A percentile compares a stretch with the other conserved stretches of the same genome.
Evolutionary conservation across 257 asterid species (phyloP).

Genomic region (Nicotiana tomentosiformis): DNA sequence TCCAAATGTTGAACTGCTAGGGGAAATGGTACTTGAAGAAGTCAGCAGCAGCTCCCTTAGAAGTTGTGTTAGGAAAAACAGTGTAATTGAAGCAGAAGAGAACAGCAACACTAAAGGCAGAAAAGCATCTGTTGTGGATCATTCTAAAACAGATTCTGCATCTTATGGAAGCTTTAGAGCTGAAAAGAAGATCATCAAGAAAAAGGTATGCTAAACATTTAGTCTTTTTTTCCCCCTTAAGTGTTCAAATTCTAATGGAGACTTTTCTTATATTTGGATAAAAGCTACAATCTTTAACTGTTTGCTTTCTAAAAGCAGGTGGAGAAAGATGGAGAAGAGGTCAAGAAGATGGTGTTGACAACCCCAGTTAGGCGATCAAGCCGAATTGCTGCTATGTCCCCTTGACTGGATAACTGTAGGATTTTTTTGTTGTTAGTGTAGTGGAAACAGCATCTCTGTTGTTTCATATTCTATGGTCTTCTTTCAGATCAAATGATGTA

Average conservation of each 20-base stretch:
- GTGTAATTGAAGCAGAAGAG: conserved; percentile 21
- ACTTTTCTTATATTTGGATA: background rate
- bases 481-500: background rate
- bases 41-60: conserved; percentile 20
- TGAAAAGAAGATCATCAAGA: conserved; percentile 32
- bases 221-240: background rate
- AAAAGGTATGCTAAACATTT: conserved; percentile 37
- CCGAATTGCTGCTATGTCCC: conserved; percentile 43
- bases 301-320: conserved; percentile 31
- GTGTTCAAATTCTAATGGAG: background rate
- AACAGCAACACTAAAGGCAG: conserved; percentile 17
- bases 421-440: background rate
- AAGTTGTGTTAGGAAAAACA: conserved; percentile 12
- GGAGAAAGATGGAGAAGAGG: conserved; percentile 32
- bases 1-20: conserved; percentile 50
- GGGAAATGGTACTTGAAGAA: conserved; percentile 48
- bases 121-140: conserved; percentile 3
- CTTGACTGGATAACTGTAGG: conserved; percentile 19
- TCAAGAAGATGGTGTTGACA: conserved; percentile 11
- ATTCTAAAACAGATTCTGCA: conserved; percentile 19
- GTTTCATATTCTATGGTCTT: conserved; percentile 3
- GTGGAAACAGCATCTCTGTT: conserved; percentile 8
- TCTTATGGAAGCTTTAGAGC: conserved; percentile 42
- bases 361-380: conserved; percentile 76
- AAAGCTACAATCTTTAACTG: background rate